phyloP scores from a whole-genome alignment of 31 red algal genomes.

The Endocladia muricata region DNA sequence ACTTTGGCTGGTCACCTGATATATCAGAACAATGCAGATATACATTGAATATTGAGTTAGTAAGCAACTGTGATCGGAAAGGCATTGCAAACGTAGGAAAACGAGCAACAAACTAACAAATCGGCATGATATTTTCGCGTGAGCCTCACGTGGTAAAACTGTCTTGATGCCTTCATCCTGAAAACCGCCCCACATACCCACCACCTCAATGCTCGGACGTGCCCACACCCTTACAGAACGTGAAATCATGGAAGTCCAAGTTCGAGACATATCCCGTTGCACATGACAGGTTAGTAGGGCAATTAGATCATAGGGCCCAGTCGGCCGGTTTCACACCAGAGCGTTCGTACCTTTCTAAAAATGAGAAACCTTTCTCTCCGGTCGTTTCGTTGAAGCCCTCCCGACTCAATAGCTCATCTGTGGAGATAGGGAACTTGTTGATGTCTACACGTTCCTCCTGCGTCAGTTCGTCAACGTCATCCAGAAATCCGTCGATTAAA shows the following conservation, averaged over 20 bases:
- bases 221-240: conserved; percentile 45
- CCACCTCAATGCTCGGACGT: conserved; percentile 82
- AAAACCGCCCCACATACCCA: conserved; percentile 83
- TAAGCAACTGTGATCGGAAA: no score
- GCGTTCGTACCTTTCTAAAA: conserved; percentile 49
- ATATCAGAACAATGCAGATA: neutral
- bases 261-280: neutral
- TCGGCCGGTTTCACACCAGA: no score
- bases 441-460: conserved; percentile 53
- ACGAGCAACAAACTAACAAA: no score
- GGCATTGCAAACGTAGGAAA: no score
- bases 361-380: conserved; percentile 58
- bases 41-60: no score
- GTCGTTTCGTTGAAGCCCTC: conserved; percentile 39
- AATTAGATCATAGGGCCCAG: no score
- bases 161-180: conserved; percentile 77
- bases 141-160: conserved; percentile 70
- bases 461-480: conserved; percentile 47
- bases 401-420: conserved; percentile 21
- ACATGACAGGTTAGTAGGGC: no score
- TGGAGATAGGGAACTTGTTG: conserved; percentile 7
- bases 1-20: neutral
- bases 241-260: no score
- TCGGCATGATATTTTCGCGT: conserved; percentile 68
- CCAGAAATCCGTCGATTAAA: conserved; percentile 74